Conservation (phyloP, 768 basidiomycete genomes). For the Macrocybe gigantea region DNA sequence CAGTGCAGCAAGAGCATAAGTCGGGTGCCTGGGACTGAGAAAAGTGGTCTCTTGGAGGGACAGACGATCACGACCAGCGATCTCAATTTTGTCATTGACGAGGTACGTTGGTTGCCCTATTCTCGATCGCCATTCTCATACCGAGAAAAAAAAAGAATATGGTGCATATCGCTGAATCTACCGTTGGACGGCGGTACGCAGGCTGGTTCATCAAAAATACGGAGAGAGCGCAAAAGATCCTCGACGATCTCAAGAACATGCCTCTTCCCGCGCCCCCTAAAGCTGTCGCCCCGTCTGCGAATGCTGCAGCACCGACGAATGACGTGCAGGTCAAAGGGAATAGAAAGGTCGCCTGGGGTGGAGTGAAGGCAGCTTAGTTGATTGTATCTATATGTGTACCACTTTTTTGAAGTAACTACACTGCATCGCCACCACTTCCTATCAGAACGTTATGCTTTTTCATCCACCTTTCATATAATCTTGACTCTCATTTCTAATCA, state of each 20-base stretch:
- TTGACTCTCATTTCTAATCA: too few relatives aligned
- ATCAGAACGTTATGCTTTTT: too few relatives aligned
- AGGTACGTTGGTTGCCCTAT: conserved; percentile 44
- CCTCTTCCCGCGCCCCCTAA: conserved; percentile 34
- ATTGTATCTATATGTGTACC: not conserved
- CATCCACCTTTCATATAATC: too few relatives aligned
- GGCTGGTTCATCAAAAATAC: conserved; percentile 98
- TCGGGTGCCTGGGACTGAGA: conserved; percentile 50
- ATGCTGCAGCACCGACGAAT: conserved; percentile 17
- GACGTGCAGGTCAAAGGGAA: conserved; percentile 33
- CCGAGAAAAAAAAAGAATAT: conserved; percentile 58
- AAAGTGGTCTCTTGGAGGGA: conserved; percentile 70
- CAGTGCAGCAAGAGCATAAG: conserved; percentile 75
- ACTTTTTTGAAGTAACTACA: not conserved
- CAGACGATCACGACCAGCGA: conserved; percentile 88
- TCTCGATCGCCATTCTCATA: not conserved
- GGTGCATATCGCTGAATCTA: conserved; percentile 95
- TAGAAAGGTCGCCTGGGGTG: conserved; percentile 58
- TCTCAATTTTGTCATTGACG: conserved; percentile 91
- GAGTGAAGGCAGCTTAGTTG: conserved; percentile 30
- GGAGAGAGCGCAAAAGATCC: conserved; percentile 83
- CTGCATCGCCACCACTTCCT: too few relatives aligned
- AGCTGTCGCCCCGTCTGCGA: conserved; percentile 13
- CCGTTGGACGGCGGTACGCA: conserved; percentile 87
- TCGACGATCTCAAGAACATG: conserved; percentile 64